A percentile compares a stretch with the other conserved stretches of the same genome.
These are phyloP conservation scores for Shiraia sp. DNA, from an alignment of 2,329 filamentous ascomycete genomes.

Conservation along the genomic window DNA sequence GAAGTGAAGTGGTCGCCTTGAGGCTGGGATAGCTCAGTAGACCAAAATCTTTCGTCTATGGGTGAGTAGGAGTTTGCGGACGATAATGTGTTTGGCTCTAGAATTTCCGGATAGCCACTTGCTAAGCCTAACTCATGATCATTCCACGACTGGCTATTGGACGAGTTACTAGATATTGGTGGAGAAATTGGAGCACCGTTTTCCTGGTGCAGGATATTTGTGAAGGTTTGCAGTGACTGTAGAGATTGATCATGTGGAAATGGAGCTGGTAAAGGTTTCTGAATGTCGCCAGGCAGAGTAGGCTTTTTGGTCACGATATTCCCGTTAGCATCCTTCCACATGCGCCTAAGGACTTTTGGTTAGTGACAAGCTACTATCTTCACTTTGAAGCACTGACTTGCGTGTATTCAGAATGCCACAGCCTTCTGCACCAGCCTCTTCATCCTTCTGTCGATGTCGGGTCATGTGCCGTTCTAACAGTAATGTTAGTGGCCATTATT, in stretches of 20 bases:
- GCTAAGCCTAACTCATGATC: conserved; percentile 34
- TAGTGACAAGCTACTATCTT: background rate
- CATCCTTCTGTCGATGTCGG: conserved; percentile 58
- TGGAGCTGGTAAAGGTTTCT: conserved; percentile 8
- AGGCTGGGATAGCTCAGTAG: conserved; percentile 32
- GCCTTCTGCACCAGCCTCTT: conserved; percentile 59
- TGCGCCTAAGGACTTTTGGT: conserved; percentile 45
- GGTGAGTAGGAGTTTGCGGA: conserved; percentile 26
- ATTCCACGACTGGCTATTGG: conserved; percentile 29
- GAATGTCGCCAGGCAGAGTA: conserved; percentile 14
- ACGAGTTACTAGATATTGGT: conserved; percentile 36
- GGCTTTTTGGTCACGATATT: conserved; percentile 55
- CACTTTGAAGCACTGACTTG: conserved; percentile 4
- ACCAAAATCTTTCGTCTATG: conserved; percentile 38
- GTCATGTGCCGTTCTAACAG: conserved; percentile 60
- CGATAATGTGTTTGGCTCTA: conserved; percentile 23
- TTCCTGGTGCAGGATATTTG: conserved; percentile 23
- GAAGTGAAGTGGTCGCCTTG: conserved; percentile 27
- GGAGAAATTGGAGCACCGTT: conserved; percentile 39
- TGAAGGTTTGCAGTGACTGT: conserved; percentile 24
- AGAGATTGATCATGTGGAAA: conserved; percentile 13
- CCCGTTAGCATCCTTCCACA: conserved; percentile 60
- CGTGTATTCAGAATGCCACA: conserved; percentile 57
- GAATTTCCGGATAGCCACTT: conserved; percentile 19
- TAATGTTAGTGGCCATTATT: conserved; percentile 21